Evolutionary conservation across 768 basidiomycete genomes (phyloP).

Genomic region (Tulasnella sp.): DNA sequence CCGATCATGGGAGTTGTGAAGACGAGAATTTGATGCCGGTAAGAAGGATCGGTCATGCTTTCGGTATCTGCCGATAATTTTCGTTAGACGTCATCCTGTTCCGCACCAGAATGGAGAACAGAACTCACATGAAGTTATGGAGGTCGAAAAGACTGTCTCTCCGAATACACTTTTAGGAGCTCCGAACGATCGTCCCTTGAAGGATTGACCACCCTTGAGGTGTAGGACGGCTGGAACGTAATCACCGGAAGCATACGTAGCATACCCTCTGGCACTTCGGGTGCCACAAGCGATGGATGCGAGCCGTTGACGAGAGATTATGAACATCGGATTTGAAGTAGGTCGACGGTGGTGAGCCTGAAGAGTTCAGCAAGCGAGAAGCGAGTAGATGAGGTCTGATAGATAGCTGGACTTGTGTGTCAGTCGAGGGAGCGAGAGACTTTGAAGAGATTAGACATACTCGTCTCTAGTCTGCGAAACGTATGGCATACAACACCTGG

Average conservation of each 20-base stretch:
- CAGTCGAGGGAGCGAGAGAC: not conserved
- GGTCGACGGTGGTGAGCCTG: not conserved
- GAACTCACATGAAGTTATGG: conserved; percentile 87
- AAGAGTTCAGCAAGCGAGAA: conserved; percentile 31
- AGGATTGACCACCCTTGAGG: conserved; percentile 89
- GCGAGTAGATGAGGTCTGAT: conserved; percentile 83
- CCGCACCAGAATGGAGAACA: not conserved
- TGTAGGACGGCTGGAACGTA: conserved; percentile 71
- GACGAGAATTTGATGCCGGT: conserved; percentile 94
- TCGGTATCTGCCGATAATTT: conserved; percentile 67
- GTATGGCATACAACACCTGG: conserved; percentile 12
- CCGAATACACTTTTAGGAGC: conserved; percentile 79
- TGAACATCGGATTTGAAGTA: not conserved
- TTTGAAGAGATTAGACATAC: conserved; percentile 4
- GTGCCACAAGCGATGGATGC: conserved; percentile 38
- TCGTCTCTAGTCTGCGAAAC: conserved; percentile 16
- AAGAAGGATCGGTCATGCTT: conserved; percentile 99
- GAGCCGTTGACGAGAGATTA: conserved; percentile 24
- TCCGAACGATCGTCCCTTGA: conserved; percentile 83
- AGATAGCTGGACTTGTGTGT: conserved; percentile 50
- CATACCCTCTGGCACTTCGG: conserved; percentile 45
- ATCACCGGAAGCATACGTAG: conserved; percentile 34
- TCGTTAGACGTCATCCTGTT: not conserved
- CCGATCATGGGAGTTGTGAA: conserved; percentile 98
- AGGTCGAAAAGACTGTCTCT: conserved; percentile 98